Conservation (phyloP, 2,329 filamentous ascomycete species). For the Chaetothyriales sp. region DNA sequence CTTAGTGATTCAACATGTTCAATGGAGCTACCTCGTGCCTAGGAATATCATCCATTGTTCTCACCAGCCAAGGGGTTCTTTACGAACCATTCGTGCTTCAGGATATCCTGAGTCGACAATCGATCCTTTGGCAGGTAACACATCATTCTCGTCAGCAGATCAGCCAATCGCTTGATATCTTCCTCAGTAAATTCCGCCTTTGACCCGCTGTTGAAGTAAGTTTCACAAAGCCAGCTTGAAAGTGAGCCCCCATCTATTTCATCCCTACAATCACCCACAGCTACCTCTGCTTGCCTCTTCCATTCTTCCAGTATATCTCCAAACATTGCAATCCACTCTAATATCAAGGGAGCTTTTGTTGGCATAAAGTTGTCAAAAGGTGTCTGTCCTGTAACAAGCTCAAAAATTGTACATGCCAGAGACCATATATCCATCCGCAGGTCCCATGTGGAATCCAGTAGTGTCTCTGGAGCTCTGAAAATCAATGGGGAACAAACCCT, state of each 20-base stretch:
- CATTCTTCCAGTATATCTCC: slow-evolving; percentile 12
- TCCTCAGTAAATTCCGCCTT: slow-evolving; percentile 9
- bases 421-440: slow-evolving; percentile 11
- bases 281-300: slow-evolving; percentile 8
- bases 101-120: slow-evolving; percentile 5
- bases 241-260: slow-evolving; percentile 6
- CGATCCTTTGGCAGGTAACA: slow-evolving; percentile 5
- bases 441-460: slow-evolving; percentile 10
- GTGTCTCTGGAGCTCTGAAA: slow-evolving; percentile 13
- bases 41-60: slow-evolving; percentile 3
- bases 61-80: slow-evolving; percentile 8
- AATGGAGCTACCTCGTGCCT: slow-evolving; percentile 1
- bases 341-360: slow-evolving; percentile 9
- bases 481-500: slow-evolving; percentile 10
- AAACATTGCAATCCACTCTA: slow-evolving; percentile 14
- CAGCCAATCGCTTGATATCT: slow-evolving; percentile 10
- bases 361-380: slow-evolving; percentile 14
- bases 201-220: slow-evolving; percentile 11
- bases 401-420: slow-evolving; percentile 13
- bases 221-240: slow-evolving; percentile 11
- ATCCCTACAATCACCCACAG: slow-evolving; percentile 4
- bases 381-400: slow-evolving; percentile 13
- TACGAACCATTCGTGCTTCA: slow-evolving; percentile 9
- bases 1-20: too few species aligned
- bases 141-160: slow-evolving; percentile 9